Percentiles rank a stretch among this genome's conserved stretches.
Evolutionary conservation across 805 yeast species (phyloP).

Genomic region (Suhomyces emberorum): DNA sequence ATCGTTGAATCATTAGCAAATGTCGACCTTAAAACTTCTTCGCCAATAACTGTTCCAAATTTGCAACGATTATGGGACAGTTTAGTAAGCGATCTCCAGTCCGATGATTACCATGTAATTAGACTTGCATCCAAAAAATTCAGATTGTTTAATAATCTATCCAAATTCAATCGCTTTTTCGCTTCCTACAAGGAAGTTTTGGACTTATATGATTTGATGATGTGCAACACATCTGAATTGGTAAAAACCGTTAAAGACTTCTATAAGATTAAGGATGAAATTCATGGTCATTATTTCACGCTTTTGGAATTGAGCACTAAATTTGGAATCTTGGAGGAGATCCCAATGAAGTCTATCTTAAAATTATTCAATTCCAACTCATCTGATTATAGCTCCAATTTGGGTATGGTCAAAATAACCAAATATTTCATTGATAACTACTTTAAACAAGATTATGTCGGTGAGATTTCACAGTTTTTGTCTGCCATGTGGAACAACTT

Average conservation of each 20-base stretch:
- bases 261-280: constrained; percentile 43
- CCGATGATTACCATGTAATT: constrained; percentile 20
- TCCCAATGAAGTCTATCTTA: constrained; percentile 3
- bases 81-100: constrained; percentile 14
- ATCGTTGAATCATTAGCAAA: constrained; percentile 19
- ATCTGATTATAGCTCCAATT: constrained; percentile 23
- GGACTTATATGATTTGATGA: constrained; percentile 18
- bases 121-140: constrained; percentile 19
- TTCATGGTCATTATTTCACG: constrained; percentile 28
- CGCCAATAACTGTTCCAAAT: constrained; percentile 3
- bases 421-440: constrained; percentile 9
- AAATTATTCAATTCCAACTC: constrained; percentile 15
- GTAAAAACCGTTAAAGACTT: constrained; percentile 28
- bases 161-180: constrained; percentile 10
- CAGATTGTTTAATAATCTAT: constrained; percentile 25
- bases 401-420: constrained; percentile 21
- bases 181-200: neutral
- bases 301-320: constrained; percentile 7
- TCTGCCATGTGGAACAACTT: constrained; percentile 56
- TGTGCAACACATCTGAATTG: constrained; percentile 18
- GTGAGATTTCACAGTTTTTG: constrained; percentile 30
- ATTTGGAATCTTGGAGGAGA: neutral
- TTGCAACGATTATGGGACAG: constrained; percentile 16
- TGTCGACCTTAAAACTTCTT: constrained; percentile 15
- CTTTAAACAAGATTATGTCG: constrained; percentile 6